A percentile compares a stretch with the other conserved stretches of the same genome.
Evolutionary conservation across 176 grass and related monocot genomes (phyloP).

Genomic region (Pontederia paniculata): DNA sequence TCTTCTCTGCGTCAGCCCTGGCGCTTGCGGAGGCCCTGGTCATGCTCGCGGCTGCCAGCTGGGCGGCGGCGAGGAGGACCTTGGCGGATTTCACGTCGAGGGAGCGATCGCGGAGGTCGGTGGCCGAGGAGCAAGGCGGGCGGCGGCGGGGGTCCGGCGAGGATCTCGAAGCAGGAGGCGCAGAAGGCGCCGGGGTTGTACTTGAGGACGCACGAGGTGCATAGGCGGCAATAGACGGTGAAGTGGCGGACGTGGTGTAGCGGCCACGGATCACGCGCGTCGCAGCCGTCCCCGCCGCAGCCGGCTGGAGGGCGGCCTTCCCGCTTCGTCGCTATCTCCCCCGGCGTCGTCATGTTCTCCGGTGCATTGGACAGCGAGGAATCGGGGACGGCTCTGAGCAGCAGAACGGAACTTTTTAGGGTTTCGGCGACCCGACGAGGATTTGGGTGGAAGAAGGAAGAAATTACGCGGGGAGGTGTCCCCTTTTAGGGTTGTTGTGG

Average conservation of each 20-base stretch:
- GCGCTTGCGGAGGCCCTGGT: constrained; percentile 32
- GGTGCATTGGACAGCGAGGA: no score
- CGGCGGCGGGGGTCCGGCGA: constrained; percentile 1
- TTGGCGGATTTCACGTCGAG: constrained; percentile 29
- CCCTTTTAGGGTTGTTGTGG: no score
- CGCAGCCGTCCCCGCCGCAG: constrained; percentile 63
- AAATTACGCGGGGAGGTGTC: no score
- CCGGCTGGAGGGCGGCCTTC: constrained; percentile 6
- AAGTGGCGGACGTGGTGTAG: constrained; percentile 81
- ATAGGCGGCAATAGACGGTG: constrained; percentile 62
- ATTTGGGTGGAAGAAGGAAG: no score
- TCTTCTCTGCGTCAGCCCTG: constrained; percentile 43
- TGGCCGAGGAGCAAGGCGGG: background rate
- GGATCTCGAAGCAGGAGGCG: constrained; percentile 59
- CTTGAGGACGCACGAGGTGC: constrained; percentile 78
- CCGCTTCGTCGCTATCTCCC: background rate
- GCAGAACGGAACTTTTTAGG: no score
- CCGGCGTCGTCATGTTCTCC: background rate
- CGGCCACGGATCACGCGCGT: constrained; percentile 60
- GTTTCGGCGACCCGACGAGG: no score
- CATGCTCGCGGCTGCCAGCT: constrained; percentile 45
- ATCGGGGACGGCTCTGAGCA: no score
- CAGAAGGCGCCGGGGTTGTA: constrained; percentile 65
- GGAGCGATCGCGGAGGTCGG: background rate
- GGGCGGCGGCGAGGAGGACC: constrained; percentile 61